phyloP scores from a whole-genome alignment of 2,329 filamentous ascomycete genomes.

The Talaromyces marneffei region DNA sequence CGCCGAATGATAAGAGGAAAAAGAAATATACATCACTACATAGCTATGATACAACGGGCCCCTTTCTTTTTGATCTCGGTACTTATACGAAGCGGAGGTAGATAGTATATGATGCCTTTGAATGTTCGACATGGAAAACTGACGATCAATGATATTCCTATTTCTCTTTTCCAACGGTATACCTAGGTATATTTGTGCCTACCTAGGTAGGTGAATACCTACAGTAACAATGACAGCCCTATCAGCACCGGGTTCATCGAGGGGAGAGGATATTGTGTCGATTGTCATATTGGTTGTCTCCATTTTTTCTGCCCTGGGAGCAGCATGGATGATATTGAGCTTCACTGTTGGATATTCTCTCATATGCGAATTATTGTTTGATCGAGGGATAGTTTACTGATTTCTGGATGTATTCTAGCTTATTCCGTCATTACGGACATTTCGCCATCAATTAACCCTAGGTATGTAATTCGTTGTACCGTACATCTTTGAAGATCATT shows the following conservation, averaged over 20 bases:
- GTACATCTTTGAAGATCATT: no score
- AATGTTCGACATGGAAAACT: not conserved
- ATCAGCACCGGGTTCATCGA: not conserved
- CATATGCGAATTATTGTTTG: not conserved
- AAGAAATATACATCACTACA: not conserved
- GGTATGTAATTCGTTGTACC: not conserved
- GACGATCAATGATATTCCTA: not conserved
- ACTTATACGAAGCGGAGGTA: not conserved
- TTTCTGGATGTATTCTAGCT: not conserved
- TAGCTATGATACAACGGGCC: not conserved
- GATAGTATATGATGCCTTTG: not conserved
- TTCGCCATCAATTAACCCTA: constrained; percentile 7
- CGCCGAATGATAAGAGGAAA: not conserved
- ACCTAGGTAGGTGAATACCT: not conserved
- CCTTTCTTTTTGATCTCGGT: not conserved
- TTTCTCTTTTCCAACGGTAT: not conserved
- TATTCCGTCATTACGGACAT: constrained; percentile 6
- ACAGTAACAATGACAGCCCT: constrained; percentile 2
- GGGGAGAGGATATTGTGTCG: not conserved
- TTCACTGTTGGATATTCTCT: constrained; percentile 6
- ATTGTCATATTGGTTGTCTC: constrained; percentile 10
- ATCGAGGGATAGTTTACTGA: not conserved
- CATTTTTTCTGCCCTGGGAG: constrained; percentile 8
- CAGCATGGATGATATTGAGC: constrained; percentile 8
- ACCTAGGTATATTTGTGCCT: not conserved